Conservation (phyloP, 176 grass and related monocot genomes). For the Rhynchospora pubera region DNA sequence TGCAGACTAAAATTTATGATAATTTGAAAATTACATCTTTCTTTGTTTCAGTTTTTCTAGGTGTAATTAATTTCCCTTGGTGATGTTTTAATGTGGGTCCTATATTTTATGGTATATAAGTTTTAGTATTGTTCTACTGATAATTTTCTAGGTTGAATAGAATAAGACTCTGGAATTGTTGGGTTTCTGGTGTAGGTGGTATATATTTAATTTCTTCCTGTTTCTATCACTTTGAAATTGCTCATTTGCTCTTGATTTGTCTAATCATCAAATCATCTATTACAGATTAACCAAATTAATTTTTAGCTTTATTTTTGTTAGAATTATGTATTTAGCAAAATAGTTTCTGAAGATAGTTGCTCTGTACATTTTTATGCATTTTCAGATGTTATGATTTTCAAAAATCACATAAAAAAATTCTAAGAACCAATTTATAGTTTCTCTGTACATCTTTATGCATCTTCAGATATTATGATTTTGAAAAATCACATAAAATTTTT, state of each 20-base stretch:
- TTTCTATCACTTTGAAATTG: background rate
- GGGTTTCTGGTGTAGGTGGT: background rate
- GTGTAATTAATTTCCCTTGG: background rate
- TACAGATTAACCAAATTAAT: background rate
- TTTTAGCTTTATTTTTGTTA: background rate
- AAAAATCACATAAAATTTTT: background rate
- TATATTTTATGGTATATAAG: background rate
- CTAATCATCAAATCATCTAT: background rate
- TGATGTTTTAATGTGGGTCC: background rate
- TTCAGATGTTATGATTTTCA: background rate
- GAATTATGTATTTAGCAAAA: background rate
- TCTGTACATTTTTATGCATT: background rate
- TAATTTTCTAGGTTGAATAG: background rate
- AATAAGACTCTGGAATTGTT: background rate
- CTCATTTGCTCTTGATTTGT: conserved; percentile 2
- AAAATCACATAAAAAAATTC: background rate
- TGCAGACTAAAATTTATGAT: background rate
- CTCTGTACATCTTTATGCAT: background rate
- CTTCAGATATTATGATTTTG: background rate
- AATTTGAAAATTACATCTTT: background rate
- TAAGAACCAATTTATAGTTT: background rate
- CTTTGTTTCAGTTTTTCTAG: background rate
- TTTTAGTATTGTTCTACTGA: background rate
- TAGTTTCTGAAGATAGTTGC: background rate
- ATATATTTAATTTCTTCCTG: background rate